phyloP scores from a whole-genome alignment of 139 green algal genomes.

The Chlamydomonas incerta region DNA sequence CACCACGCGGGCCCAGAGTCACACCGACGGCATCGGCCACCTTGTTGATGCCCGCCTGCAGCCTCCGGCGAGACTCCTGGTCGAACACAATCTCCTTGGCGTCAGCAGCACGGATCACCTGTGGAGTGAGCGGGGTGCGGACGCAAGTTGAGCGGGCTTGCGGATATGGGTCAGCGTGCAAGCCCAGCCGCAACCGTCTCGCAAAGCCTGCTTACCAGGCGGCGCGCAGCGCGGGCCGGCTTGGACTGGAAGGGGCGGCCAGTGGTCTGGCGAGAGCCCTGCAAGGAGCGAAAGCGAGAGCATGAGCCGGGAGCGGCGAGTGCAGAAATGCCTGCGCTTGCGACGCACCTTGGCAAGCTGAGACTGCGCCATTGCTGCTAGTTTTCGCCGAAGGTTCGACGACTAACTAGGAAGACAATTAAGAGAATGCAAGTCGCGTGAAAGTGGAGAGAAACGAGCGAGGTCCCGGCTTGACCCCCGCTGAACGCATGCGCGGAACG shows the following conservation, averaged over 20 bases:
- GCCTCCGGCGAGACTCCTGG: constrained; percentile 81
- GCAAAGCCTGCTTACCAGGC: constrained; percentile 11
- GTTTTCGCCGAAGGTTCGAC: not conserved
- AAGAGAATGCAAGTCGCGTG: too few relatives aligned
- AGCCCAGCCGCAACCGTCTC: constrained; percentile 24
- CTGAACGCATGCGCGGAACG: too few relatives aligned
- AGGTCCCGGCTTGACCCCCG: too few relatives aligned
- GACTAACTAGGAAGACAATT: not conserved
- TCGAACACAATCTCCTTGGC: constrained; percentile 98
- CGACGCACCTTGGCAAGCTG: constrained; percentile 33
- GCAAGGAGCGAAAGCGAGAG: not conserved
- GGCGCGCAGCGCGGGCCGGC: constrained; percentile 13
- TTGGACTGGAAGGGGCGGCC: constrained; percentile 22
- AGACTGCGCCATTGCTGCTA: constrained; percentile 34
- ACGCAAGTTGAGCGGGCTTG: not conserved
- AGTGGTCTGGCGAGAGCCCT: constrained; percentile 31
- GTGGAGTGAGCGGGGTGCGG: not conserved
- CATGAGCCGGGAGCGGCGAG: too few relatives aligned
- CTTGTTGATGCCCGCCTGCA: constrained; percentile 98
- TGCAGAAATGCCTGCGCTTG: too few relatives aligned
- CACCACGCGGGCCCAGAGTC: constrained; percentile 95
- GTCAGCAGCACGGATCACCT: constrained; percentile 80
- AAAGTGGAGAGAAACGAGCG: too few relatives aligned
- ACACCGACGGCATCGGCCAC: constrained; percentile 96
- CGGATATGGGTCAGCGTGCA: constrained; percentile 16